Conservation (phyloP, 768 basidiomycete species). For the Sporobolomyces phaffii region DNA sequence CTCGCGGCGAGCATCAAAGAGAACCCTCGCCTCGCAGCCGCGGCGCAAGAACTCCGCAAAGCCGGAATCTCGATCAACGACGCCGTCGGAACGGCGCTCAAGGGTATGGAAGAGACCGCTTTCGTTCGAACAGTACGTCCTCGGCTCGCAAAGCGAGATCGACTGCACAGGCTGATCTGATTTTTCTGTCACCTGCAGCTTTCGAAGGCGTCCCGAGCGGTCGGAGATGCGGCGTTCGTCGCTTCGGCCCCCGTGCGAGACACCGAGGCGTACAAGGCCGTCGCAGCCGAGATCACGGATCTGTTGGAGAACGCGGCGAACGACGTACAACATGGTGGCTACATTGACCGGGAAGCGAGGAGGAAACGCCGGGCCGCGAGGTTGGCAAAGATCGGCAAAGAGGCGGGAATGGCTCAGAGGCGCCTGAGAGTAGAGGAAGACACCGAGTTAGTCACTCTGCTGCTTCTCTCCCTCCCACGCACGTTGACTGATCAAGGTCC, state of each 20-base stretch:
- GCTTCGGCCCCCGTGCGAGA: slow-evolving; percentile 96
- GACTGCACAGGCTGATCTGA: too few relatives aligned
- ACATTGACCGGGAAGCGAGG: slow-evolving; percentile 74
- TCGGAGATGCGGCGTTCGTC: slow-evolving; percentile 75
- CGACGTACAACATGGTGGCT: slow-evolving; percentile 76
- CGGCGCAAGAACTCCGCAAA: slow-evolving; percentile 85
- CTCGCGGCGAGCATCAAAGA: slow-evolving; percentile 90
- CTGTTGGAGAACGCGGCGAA: slow-evolving; percentile 89
- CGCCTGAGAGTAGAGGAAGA: slow-evolving; percentile 58
- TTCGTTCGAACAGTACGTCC: slow-evolving; percentile 57
- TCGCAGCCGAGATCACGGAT: slow-evolving; percentile 82
- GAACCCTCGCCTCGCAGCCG: slow-evolving; percentile 83
- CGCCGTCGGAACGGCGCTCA: slow-evolving; percentile 85
- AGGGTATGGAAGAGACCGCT: slow-evolving; percentile 90
- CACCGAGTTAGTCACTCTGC: slow-evolving; percentile 65
- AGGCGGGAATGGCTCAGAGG: slow-evolving; percentile 55
- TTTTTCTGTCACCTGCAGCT: slow-evolving; percentile 59
- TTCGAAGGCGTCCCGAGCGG: slow-evolving; percentile 72
- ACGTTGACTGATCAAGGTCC: background rate
- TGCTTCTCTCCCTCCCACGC: background rate
- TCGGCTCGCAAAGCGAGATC: too few relatives aligned
- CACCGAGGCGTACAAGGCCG: slow-evolving; percentile 84
- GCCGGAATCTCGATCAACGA: slow-evolving; percentile 87
- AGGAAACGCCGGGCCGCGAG: slow-evolving; percentile 71
- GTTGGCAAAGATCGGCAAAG: slow-evolving; percentile 75